Conservation (phyloP, 768 basidiomycete species). For the Agaricus sinodeliciosus region DNA sequence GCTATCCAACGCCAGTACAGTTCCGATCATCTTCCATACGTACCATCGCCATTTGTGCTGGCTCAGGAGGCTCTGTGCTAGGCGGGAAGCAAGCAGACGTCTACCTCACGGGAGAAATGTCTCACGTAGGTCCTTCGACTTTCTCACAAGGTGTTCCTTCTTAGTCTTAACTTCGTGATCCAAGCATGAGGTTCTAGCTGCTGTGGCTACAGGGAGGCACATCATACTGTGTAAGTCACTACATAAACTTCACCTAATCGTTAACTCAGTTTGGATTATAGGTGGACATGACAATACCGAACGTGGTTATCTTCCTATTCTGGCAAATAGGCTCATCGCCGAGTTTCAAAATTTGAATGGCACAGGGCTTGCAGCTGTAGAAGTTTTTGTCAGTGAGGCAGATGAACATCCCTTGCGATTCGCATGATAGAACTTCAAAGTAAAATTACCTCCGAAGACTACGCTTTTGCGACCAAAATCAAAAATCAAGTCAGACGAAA, state of each 20-base stretch:
- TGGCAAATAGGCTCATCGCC: conserved; percentile 54
- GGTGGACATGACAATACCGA: conserved; percentile 95
- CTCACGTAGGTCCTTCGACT: conserved; percentile 51
- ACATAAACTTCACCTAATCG: conserved; percentile 22
- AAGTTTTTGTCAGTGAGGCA: conserved; percentile 63
- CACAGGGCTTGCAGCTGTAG: conserved; percentile 33
- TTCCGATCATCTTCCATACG: conserved; percentile 30
- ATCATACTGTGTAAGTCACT: conserved; percentile 74
- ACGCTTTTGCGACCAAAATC: no score
- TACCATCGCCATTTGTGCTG: conserved; percentile 86
- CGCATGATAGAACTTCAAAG: conserved; percentile 32
- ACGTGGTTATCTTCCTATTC: conserved; percentile 79
- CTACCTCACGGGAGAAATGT: conserved; percentile 91
- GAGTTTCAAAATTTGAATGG: conserved; percentile 37
- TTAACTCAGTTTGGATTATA: conserved; percentile 23
- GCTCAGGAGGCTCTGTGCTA: conserved; percentile 79
- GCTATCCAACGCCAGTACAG: conserved; percentile 30
- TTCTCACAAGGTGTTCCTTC: conserved; percentile 8
- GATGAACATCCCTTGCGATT: conserved; percentile 74
- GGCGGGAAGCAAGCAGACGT: conserved; percentile 71
- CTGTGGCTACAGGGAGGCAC: conserved; percentile 67
- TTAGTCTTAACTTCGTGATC: conserved; percentile 16
- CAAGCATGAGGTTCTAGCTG: conserved; percentile 84
- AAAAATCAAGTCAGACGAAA: not conserved
- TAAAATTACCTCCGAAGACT: conserved; percentile 2